Conservation (phyloP, 2,329 filamentous ascomycete genomes). For the Dactylellina drechsleri region DNA sequence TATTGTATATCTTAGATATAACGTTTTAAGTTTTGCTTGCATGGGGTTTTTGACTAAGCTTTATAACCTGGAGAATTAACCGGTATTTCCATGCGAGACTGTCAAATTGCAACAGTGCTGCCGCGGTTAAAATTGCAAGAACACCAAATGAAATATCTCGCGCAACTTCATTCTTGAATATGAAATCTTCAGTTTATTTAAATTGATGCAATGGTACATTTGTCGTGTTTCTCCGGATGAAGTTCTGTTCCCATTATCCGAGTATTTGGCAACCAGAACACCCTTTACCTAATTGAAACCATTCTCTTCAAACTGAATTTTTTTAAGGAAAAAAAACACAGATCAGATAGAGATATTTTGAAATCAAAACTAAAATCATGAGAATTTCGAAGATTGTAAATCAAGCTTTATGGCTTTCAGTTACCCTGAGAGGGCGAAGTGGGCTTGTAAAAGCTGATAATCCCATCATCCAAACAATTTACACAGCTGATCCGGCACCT, state of each 20-base stretch:
- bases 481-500: constrained; percentile 59
- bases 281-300: not conserved
- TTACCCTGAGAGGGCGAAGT: not conserved
- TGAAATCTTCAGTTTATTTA: not conserved
- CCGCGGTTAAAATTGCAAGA: not conserved
- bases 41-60: not conserved
- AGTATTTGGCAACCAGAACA: too few relatives aligned
- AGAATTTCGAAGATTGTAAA: not conserved
- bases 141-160: not conserved
- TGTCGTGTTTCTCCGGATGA: too few relatives aligned
- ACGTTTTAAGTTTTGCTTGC: too few relatives aligned
- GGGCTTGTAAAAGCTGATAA: constrained; percentile 55
- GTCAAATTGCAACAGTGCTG: not conserved
- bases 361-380: not conserved
- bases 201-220: too few relatives aligned
- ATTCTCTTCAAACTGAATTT: not conserved
- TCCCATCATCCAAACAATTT: constrained; percentile 57
- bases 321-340: too few relatives aligned
- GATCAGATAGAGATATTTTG: not conserved
- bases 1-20: too few relatives aligned
- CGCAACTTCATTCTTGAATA: not conserved
- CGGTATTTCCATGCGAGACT: not conserved
- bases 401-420: not conserved
- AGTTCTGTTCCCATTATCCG: too few relatives aligned
- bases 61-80: not conserved